Evolutionary conservation across 164 flowering plant genomes (phyloP).

Genomic region (Nelumbo lutea): DNA sequence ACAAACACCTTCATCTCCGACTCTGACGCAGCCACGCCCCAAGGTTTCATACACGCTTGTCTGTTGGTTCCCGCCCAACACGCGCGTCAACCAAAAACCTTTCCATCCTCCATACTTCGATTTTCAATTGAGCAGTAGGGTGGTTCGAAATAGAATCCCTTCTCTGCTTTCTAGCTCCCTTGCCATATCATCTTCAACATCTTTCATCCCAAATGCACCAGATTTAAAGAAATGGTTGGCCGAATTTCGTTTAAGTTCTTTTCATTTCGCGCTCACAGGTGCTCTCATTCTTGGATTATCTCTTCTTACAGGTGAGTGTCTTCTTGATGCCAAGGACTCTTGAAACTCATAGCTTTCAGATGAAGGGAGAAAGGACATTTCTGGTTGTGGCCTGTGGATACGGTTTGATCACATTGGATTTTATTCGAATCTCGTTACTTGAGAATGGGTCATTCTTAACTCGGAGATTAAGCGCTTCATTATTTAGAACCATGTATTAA

Average conservation of each 20-base stretch:
- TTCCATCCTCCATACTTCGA: too few species aligned
- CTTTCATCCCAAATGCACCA: constrained; percentile 11
- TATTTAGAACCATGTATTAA: too few species aligned
- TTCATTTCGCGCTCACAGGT: constrained; percentile 50
- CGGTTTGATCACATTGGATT: background rate
- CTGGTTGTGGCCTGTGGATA: background rate
- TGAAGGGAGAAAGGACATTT: background rate
- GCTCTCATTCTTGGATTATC: constrained; percentile 61
- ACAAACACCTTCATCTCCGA: too few species aligned
- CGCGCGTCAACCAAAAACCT: too few species aligned
- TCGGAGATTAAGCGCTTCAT: background rate
- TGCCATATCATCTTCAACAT: background rate
- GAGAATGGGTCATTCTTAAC: background rate
- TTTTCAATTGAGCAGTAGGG: too few species aligned
- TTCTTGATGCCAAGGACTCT: background rate
- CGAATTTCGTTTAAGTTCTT: constrained; percentile 36
- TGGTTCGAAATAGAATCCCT: background rate
- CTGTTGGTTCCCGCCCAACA: too few species aligned
- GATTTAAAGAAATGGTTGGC: constrained; percentile 32
- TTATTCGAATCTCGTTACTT: background rate
- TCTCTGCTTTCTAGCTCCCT: background rate
- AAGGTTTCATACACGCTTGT: too few species aligned
- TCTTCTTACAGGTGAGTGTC: constrained; percentile 33
- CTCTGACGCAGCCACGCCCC: too few species aligned
- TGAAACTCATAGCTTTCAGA: background rate